Conservation (phyloP, 2,329 filamentous ascomycete species). For the Microsporum canis region DNA sequence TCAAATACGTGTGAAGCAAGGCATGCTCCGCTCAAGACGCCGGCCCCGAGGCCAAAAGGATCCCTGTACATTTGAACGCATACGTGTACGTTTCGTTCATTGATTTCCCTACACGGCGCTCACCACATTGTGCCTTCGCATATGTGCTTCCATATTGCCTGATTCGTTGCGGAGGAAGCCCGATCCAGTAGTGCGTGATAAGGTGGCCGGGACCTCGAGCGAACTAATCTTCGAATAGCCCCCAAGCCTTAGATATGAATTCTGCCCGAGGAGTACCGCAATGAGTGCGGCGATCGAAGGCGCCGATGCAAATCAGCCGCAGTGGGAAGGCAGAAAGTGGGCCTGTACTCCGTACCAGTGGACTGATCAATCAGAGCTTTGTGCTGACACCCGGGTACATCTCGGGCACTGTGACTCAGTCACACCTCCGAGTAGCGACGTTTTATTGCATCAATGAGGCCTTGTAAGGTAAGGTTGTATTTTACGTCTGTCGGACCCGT, state of each 20-base stretch:
- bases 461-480: not conserved
- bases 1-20: not conserved
- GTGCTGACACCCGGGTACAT: not conserved
- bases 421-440: not conserved
- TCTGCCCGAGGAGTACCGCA: not conserved
- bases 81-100: not conserved
- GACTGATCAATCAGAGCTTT: not conserved
- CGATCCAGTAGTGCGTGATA: not conserved
- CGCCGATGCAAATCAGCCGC: not conserved
- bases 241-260: not conserved
- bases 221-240: not conserved
- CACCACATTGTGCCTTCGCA: not conserved
- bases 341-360: not conserved
- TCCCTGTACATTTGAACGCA: not conserved
- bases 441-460: not conserved
- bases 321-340: not conserved
- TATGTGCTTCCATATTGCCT: not conserved
- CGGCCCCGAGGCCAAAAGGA: not conserved
- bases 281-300: not conserved
- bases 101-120: not conserved
- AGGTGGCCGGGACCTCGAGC: not conserved
- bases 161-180: not conserved
- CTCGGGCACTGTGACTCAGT: not conserved
- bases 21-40: not conserved
- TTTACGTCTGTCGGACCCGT: not conserved